phyloP scores from a whole-genome alignment of 129 eudicot genomes.

The Arctium minus region DNA sequence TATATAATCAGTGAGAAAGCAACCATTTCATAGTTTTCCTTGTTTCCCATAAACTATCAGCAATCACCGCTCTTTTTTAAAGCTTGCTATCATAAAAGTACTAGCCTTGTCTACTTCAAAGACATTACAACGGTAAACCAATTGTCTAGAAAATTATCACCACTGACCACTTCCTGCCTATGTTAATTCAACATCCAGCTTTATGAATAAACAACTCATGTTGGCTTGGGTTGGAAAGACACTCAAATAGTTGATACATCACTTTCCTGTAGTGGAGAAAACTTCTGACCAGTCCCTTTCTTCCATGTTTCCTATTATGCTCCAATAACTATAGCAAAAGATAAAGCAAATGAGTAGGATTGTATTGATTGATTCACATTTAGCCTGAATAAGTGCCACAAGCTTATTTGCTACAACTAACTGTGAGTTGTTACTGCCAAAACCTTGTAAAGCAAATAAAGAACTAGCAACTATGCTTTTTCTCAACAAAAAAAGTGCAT shows the following conservation, averaged over 20 bases:
- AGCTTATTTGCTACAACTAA: not conserved
- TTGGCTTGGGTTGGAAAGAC: constrained; percentile 25
- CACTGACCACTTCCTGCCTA: constrained; percentile 5
- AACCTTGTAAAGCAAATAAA: not conserved
- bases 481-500: not conserved
- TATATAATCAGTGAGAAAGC: not conserved
- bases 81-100: not conserved
- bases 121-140: not conserved
- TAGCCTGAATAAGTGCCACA: not conserved
- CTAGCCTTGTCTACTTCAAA: not conserved
- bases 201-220: constrained; percentile 24
- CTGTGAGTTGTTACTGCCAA: not conserved
- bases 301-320: constrained; percentile 29
- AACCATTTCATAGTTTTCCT: not conserved
- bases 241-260: constrained; percentile 27
- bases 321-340: constrained; percentile 33
- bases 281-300: constrained; percentile 29
- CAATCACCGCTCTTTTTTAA: not conserved
- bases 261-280: constrained; percentile 32
- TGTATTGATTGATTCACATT: not conserved
- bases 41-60: not conserved
- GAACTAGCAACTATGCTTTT: not conserved
- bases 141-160: not conserved
- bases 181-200: constrained; percentile 23
- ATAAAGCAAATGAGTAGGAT: constrained; percentile 7